phyloP scores from a whole-genome alignment of 257 asterid species.

The Solanum dulcamara region DNA sequence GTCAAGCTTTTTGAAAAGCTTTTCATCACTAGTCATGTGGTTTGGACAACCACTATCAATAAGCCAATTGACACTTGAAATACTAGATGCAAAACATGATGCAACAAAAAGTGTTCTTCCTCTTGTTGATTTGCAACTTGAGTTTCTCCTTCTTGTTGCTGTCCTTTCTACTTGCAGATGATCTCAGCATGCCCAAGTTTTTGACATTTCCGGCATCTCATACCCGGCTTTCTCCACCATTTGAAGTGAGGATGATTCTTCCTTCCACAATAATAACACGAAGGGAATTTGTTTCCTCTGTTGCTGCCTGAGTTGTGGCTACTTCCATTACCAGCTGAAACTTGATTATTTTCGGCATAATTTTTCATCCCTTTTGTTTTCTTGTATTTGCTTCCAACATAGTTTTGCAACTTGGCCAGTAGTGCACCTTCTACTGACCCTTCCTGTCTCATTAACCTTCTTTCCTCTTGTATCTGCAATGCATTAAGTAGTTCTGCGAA shows the following conservation, averaged over 20 bases:
- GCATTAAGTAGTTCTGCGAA: neutral
- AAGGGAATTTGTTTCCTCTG: neutral
- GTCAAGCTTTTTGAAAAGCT: no score
- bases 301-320: neutral
- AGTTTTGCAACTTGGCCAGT: neutral
- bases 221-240: neutral
- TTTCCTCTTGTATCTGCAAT: neutral
- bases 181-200: neutral
- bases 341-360: neutral
- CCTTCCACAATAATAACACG: neutral
- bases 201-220: no score
- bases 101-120: neutral
- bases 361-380: neutral
- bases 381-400: neutral
- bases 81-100: neutral
- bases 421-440: neutral
- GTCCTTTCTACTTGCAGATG: neutral
- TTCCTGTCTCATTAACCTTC: neutral
- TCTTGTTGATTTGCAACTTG: neutral
- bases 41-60: no score
- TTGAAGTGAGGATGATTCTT: neutral
- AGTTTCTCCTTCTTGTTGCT: neutral
- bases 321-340: neutral
- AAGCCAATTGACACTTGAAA: no score
- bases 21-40: no score